Base-by-base conservation (phyloP, 768 basidiomycete species). In the Panellus pusillus region DNA sequence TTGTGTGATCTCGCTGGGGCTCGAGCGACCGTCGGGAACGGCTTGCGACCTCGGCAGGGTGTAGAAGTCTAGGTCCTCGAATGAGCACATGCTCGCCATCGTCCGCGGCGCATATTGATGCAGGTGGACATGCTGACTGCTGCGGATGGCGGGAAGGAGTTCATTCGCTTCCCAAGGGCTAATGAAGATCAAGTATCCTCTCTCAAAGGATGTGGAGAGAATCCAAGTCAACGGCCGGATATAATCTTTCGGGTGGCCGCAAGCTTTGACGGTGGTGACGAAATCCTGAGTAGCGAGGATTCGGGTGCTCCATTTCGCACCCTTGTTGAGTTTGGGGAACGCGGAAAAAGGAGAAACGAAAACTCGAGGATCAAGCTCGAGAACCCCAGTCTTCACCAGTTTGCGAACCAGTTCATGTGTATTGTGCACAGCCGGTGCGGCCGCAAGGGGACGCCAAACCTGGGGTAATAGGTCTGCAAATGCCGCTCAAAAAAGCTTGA, bases 221-320 rank as follows among this genome's bases (percentile, higher is more conserved):
- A 80, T 67, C 79, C 79, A 80, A 28, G 74, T 66, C 36, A 77
- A 73, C 0, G 75, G 69, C 9, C 72, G 63, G 24, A 73, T 69
- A 39, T 72, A 68, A 19, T 72, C 68, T 18, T 62, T 65, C 37
- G 58, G 47, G 52, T 66, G 32, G 3, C 44, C 48, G 12, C 49
- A 47, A 18, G 20, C 46, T 24, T 55, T 1, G 12, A 73, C 66
- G 0, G 73, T 74, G 24, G 49, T 51, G 27, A 61, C 58, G 45
- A 75, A 77, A 55, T 75, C 74, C 17, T 51, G 36, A 5, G 74
- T 77, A 9, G 63, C 66, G 15, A 66, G 61, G 14, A 77, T 54
- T 4, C 61, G 48, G 14, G 36, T 27, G 14, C 57, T 55, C 70
- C 71, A 50, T 50, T 41, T 49, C 43, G 49, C 17, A 28, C 15